Conservation (phyloP, 129 eudicot genomes). For the Chrysanthemum makinoi region DNA sequence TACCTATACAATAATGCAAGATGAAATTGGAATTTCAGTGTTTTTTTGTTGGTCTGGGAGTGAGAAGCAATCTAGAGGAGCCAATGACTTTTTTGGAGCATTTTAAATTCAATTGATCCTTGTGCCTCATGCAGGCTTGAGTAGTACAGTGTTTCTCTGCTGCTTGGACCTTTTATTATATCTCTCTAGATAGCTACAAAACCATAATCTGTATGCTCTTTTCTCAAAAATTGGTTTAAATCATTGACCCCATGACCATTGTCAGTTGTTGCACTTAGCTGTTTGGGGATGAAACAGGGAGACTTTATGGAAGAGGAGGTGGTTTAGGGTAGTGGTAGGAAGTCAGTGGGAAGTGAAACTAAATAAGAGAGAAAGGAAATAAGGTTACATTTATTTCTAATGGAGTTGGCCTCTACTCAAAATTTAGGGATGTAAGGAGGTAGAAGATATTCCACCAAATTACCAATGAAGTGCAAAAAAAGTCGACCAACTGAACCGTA, state of each 20-base stretch:
- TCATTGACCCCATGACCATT: neutral
- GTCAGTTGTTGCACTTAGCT: neutral
- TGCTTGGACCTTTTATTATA: too few species aligned
- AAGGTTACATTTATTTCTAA: too few species aligned
- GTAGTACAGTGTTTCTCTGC: constrained; percentile 18
- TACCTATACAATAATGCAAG: neutral
- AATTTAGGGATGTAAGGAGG: too few species aligned
- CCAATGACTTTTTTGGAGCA: neutral
- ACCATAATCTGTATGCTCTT: too few species aligned
- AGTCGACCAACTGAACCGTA: neutral
- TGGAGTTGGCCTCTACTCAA: too few species aligned
- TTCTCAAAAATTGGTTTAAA: too few species aligned
- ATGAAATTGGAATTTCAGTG: neutral
- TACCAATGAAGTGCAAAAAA: neutral
- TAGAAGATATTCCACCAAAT: neutral
- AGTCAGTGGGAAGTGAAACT: constrained; percentile 3
- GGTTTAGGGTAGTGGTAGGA: neutral
- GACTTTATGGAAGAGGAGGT: neutral
- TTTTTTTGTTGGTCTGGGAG: constrained; percentile 6
- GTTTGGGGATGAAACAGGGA: neutral
- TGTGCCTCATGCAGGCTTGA: constrained; percentile 12
- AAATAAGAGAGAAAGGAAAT: neutral
- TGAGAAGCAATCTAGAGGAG: neutral
- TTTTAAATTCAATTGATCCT: constrained; percentile 3
- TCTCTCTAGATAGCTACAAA: too few species aligned